Base-by-base conservation (phyloP, 257 asterid genomes). In the Penstemon davidsonii region DNA sequence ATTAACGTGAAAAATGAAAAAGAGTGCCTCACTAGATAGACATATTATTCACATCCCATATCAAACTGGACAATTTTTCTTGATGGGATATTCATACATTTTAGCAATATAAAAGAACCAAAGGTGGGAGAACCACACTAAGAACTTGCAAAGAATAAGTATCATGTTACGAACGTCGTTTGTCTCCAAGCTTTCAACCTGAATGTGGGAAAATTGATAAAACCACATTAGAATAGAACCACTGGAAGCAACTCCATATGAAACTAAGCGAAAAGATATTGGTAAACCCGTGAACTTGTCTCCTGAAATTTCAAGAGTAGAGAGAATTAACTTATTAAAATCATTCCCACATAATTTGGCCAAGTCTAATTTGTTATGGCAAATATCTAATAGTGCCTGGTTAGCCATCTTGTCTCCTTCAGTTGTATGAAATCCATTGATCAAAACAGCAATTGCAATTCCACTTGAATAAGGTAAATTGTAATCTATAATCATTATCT, bases 211-310 rank as follows among this genome's bases (percentile, higher is more conserved):
- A 92, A 89, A 61, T 86, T 77, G 40, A 56, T 41, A 39, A 89
- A 89, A 49, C 98, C 96, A 13, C 98, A 92, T 36, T 53, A 2
- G 96, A 60, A 40, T 76, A 92, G 80, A 89, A 86, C 98, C 96
- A 92, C 44, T 89, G 96, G 83, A 91, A 91, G 75, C 82, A 85
- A 61, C 92, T 87, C 98, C 98, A 89, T 6, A 87, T 0, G 85
- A 92, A 89, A 78, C 98, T 89, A 52, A 85, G 6, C 4, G 98
- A 87, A 69, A 87, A 86, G 79, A 85, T 82, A 68, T 78, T 92
- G 82, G 69, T 55, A 78, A 92, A 92, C 62, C 96, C 96, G 11
- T 53, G 81, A 42, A 92, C 89, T 68, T 92, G 98, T 75, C 83
- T 81, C 88, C 96, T 91, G 87, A 58, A 80, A 64, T 55, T 60